Conservation (phyloP, 345 rosid species). For the Zanthoxylum bungeanum region DNA sequence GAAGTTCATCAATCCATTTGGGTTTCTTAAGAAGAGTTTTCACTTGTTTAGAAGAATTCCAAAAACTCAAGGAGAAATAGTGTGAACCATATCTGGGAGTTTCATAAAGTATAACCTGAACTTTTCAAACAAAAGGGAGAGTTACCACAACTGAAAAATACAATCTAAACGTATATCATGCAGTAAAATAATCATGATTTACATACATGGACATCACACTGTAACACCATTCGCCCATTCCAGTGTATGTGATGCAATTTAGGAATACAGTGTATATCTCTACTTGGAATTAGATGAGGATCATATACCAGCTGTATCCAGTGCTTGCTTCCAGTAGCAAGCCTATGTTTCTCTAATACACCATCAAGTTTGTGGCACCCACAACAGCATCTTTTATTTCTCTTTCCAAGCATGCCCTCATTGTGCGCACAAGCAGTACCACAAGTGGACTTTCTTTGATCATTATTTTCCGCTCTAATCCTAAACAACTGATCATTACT, state of each 20-base stretch:
- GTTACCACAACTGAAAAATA: slow-evolving; percentile 14
- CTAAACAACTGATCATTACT: too few species aligned
- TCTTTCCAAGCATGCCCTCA: neutral
- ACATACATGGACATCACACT: slow-evolving; percentile 86
- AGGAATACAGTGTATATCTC: slow-evolving; percentile 41
- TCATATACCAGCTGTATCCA: slow-evolving; percentile 61
- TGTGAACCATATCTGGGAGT: slow-evolving; percentile 68
- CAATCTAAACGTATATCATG: slow-evolving; percentile 8
- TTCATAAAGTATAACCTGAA: slow-evolving; percentile 74
- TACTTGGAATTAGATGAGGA: slow-evolving; percentile 24
- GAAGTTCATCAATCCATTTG: slow-evolving; percentile 67
- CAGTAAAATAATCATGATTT: slow-evolving; percentile 53
- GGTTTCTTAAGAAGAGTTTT: slow-evolving; percentile 52
- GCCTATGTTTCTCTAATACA: slow-evolving; percentile 26
- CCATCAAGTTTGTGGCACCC: slow-evolving; percentile 40
- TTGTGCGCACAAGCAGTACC: slow-evolving; percentile 8
- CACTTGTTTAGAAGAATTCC: slow-evolving; percentile 32
- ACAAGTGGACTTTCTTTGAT: slow-evolving; percentile 13
- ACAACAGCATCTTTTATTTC: slow-evolving; percentile 23
- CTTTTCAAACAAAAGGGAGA: slow-evolving; percentile 15
- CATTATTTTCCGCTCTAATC: slow-evolving; percentile 21
- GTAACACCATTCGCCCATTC: slow-evolving; percentile 50
- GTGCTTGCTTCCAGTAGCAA: slow-evolving; percentile 21
- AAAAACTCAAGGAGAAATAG: slow-evolving; percentile 64
- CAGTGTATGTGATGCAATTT: slow-evolving; percentile 77